Evolutionary conservation across 2,329 filamentous ascomycete genomes (phyloP).

Genomic region (Pestalotiopsis sp.): DNA sequence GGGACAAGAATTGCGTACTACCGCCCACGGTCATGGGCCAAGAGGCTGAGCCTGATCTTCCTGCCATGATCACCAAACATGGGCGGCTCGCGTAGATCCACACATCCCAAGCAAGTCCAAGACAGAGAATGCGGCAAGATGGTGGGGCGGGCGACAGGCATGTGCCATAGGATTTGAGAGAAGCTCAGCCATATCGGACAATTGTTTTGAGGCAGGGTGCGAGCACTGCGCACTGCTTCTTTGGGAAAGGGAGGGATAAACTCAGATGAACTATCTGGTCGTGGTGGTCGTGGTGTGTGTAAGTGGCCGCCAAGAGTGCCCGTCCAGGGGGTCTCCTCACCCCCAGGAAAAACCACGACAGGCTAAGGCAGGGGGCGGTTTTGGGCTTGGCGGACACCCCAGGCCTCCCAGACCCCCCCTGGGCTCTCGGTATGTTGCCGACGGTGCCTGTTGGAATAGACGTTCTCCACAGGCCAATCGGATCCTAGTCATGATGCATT

Average conservation of each 20-base stretch:
- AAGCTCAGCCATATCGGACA: not conserved
- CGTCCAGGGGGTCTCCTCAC: not conserved
- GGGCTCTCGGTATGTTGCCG: constrained; percentile 6
- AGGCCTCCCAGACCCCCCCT: not conserved
- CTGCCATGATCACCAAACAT: constrained; percentile 10
- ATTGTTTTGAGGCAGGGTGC: not conserved
- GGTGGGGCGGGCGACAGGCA: constrained; percentile 6
- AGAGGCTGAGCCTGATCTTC: constrained; percentile 4
- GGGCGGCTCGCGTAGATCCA: constrained; percentile 10
- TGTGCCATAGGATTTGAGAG: not conserved
- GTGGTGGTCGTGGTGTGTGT: not conserved
- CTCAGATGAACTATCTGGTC: not conserved
- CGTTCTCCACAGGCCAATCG: constrained; percentile 2
- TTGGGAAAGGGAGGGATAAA: not conserved
- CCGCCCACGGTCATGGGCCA: not conserved
- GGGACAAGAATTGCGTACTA: constrained; percentile 9
- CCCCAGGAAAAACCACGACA: not conserved
- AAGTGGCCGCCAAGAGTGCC: not conserved
- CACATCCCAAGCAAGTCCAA: constrained; percentile 13
- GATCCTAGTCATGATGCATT: not conserved
- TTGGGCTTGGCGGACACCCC: not conserved
- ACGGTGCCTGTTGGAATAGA: not conserved
- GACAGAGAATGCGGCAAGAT: constrained; percentile 14
- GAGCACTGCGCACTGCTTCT: not conserved
- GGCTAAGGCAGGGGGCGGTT: constrained; percentile 9